phyloP scores from a whole-genome alignment of 371 early-diverging fungal species.

The Phascolomyces articulosus region DNA sequence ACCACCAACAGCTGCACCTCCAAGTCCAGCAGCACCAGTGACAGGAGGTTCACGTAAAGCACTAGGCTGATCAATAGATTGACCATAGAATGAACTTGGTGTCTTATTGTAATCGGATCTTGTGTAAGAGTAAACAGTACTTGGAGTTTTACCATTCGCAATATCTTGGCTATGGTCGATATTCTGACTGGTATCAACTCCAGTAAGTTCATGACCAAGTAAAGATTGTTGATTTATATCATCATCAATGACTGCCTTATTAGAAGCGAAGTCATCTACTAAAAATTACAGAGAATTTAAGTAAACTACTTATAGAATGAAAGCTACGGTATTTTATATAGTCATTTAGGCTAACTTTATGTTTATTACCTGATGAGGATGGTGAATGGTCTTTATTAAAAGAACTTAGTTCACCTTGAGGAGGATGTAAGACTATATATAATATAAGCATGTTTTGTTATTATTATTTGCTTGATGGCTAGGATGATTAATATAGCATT shows the following conservation, averaged over 20 bases:
- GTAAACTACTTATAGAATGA: too few species aligned
- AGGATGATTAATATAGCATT: too few species aligned
- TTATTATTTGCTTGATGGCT: too few species aligned
- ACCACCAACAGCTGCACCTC: conserved; percentile 7
- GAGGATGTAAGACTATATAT: too few species aligned
- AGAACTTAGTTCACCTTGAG: too few species aligned
- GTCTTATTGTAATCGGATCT: neutral
- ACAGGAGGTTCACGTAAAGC: neutral
- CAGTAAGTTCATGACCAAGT: neutral
- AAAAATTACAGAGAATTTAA: neutral
- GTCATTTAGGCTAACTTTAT: too few species aligned
- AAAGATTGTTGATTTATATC: neutral
- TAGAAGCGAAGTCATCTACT: neutral
- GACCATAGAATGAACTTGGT: neutral
- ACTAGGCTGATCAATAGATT: neutral
- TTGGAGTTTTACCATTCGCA: neutral
- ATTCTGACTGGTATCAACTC: neutral
- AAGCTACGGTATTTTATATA: too few species aligned
- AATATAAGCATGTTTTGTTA: too few species aligned
- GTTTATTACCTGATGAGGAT: too few species aligned
- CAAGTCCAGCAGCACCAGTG: neutral
- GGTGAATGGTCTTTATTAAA: too few species aligned
- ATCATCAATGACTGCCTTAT: neutral
- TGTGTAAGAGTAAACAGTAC: neutral
- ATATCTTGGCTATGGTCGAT: neutral